phyloP scores from a whole-genome alignment of 495 filamentous ascomycete genomes.

The Hyaloscypha finlandica region DNA sequence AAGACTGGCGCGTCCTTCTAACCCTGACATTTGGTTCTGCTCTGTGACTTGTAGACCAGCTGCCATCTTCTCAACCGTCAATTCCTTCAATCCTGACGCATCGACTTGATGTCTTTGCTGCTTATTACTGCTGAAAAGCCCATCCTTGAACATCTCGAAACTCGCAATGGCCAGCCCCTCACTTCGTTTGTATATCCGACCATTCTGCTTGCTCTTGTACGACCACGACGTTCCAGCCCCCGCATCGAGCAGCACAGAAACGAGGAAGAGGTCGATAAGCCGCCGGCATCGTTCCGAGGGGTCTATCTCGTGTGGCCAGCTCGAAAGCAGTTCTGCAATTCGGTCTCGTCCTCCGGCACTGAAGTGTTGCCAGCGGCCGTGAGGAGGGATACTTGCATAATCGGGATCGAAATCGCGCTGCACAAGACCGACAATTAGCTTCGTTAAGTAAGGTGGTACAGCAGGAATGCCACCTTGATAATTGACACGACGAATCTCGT shows the following conservation, averaged over 20 bases:
- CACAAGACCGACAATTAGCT: constrained; percentile 2
- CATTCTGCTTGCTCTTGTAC: constrained; percentile 90
- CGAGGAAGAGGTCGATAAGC: constrained; percentile 81
- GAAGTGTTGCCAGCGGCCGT: constrained; percentile 91
- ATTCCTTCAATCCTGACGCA: constrained; percentile 70
- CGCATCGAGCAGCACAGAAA: constrained; percentile 88
- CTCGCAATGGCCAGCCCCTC: constrained; percentile 93
- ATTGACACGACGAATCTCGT: constrained; percentile 93
- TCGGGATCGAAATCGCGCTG: constrained; percentile 32
- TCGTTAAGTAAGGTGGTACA: neutral
- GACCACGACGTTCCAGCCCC: constrained; percentile 83
- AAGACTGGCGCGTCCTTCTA: constrained; percentile 84
- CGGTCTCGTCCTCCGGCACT: constrained; percentile 78
- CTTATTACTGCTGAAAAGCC: constrained; percentile 84
- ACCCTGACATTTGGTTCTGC: constrained; percentile 79
- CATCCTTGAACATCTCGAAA: constrained; percentile 95
- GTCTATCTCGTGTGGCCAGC: constrained; percentile 58
- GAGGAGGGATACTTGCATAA: constrained; percentile 68
- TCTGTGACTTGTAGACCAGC: constrained; percentile 82
- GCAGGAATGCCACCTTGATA: constrained; percentile 73
- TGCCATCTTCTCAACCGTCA: constrained; percentile 74
- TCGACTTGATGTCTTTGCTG: constrained; percentile 88
- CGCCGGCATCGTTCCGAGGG: constrained; percentile 72
- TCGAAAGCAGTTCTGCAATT: constrained; percentile 67
- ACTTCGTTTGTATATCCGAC: constrained; percentile 78